phyloP scores from a whole-genome alignment of 768 basidiomycete genomes.

The Suillus sp. region DNA sequence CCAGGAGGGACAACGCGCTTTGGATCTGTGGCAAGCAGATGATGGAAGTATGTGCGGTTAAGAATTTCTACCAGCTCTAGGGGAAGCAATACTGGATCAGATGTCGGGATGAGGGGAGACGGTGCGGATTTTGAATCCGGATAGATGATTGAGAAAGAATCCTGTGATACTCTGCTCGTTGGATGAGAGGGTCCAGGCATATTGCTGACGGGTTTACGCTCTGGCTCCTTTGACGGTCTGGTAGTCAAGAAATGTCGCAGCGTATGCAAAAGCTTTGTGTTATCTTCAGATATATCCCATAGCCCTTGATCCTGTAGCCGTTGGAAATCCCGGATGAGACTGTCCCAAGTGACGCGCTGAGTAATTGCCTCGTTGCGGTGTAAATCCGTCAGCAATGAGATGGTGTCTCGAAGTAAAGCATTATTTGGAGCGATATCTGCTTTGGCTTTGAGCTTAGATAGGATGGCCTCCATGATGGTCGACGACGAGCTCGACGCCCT shows the following conservation, averaged over 20 bases:
- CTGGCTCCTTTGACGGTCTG: conserved; percentile 1
- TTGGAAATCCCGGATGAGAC: conserved; percentile 23
- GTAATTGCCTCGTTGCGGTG: conserved; percentile 25
- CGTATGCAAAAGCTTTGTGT: conserved; percentile 30
- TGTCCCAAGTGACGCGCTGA: conserved; percentile 27
- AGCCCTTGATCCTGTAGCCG: conserved; percentile 27
- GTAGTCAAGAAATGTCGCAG: conserved; percentile 22
- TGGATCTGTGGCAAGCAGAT: conserved; percentile 66
- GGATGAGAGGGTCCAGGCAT: neutral
- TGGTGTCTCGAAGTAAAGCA: conserved; percentile 24
- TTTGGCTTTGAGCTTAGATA: conserved; percentile 26
- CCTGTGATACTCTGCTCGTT: conserved; percentile 3
- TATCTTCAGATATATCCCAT: conserved; percentile 30
- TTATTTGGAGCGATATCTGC: conserved; percentile 15
- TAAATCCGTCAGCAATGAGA: conserved; percentile 23
- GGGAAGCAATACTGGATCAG: conserved; percentile 42
- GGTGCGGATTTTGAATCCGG: conserved; percentile 16
- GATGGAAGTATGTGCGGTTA: conserved; percentile 65
- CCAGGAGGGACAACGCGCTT: conserved; percentile 63
- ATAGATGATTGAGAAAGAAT: conserved; percentile 21
- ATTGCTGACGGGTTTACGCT: neutral
- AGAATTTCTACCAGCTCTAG: conserved; percentile 56
- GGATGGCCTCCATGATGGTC: conserved; percentile 29
- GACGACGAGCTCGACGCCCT: neutral
- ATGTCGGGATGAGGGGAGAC: conserved; percentile 26